phyloP scores from a whole-genome alignment of 1,284 basidiomycete species.

The Cutaneotrichosporon cavernicola region DNA sequence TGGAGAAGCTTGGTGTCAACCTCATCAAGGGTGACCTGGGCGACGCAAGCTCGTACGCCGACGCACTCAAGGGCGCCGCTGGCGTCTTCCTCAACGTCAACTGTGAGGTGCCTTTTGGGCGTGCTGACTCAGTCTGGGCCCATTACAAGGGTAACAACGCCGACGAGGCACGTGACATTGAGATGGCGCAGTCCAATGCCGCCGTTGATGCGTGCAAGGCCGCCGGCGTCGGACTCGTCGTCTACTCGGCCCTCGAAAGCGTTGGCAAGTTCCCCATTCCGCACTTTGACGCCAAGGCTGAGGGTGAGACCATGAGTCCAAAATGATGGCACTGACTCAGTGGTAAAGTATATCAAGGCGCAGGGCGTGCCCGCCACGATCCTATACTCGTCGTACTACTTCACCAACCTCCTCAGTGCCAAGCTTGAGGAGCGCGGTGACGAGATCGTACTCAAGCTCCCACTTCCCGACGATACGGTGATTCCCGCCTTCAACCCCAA shows the following conservation, averaged over 20 bases:
- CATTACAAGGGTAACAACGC: constrained; percentile 21
- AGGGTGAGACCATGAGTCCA: constrained; percentile 21
- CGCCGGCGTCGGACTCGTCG: constrained; percentile 20
- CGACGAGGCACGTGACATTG: constrained; percentile 21
- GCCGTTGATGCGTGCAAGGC: constrained; percentile 20
- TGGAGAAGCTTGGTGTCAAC: constrained; percentile 25
- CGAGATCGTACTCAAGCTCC: constrained; percentile 19
- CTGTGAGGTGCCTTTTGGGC: constrained; percentile 21
- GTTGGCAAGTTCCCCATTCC: constrained; percentile 21
- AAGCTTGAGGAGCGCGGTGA: constrained; percentile 17
- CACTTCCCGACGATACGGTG: constrained; percentile 34
- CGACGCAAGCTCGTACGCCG: constrained; percentile 26
- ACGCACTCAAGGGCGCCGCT: constrained; percentile 28
- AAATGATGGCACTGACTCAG: constrained; percentile 9
- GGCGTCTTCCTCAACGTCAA: constrained; percentile 34
- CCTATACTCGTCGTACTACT: constrained; percentile 27
- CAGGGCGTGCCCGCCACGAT: constrained; percentile 26
- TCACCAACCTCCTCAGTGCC: constrained; percentile 15
- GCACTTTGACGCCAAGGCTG: constrained; percentile 39
- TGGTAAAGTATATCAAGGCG: constrained; percentile 33
- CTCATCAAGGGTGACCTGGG: constrained; percentile 29
- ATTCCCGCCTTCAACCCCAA: constrained; percentile 31
- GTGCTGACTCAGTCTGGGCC: constrained; percentile 23
- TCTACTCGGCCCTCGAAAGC: constrained; percentile 32
- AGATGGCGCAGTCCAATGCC: constrained; percentile 20